phyloP scores from a whole-genome alignment of 2,329 filamentous ascomycete species.

The Cladophialophora bantiana region DNA sequence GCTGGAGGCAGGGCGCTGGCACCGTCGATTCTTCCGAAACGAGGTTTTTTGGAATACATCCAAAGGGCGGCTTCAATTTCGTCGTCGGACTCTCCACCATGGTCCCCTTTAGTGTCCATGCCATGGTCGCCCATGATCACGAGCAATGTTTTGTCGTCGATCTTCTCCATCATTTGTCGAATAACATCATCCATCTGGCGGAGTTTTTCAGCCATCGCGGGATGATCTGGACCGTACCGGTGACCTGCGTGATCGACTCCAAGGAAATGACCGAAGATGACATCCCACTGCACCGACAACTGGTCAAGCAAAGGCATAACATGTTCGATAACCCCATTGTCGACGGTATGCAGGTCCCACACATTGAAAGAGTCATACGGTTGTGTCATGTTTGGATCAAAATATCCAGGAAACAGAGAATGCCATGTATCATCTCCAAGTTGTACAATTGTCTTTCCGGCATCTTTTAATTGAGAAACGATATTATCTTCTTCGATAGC shows the following conservation, averaged over 20 bases:
- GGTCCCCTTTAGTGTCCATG: conserved; percentile 96
- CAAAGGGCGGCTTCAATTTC: conserved; percentile 93
- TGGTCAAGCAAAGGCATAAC: conserved; percentile 80
- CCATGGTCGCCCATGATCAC: conserved; percentile 99
- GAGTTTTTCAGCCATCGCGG: conserved; percentile 89
- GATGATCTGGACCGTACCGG: conserved; percentile 90
- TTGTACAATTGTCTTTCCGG: conserved; percentile 82
- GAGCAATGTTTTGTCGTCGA: conserved; percentile 87
- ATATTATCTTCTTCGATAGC: conserved; percentile 93
- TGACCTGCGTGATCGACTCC: conserved; percentile 98
- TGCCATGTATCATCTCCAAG: conserved; percentile 99
- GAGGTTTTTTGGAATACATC: conserved; percentile 92
- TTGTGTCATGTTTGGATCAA: conserved; percentile 82
- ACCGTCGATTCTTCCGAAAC: conserved; percentile 79
- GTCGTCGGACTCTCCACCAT: conserved; percentile 97
- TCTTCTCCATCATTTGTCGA: conserved; percentile 69
- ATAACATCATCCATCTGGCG: conserved; percentile 88
- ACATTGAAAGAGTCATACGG: conserved; percentile 98
- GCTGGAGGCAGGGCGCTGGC: conserved; percentile 65
- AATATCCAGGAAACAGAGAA: conserved; percentile 89
- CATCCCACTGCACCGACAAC: conserved; percentile 77
- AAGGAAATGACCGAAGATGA: conserved; percentile 92
- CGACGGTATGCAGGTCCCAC: conserved; percentile 95
- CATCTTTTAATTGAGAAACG: conserved; percentile 67
- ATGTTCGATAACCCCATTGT: conserved; percentile 92